Conservation (phyloP, 257 asterid species). For the Ehretia macrophylla region DNA sequence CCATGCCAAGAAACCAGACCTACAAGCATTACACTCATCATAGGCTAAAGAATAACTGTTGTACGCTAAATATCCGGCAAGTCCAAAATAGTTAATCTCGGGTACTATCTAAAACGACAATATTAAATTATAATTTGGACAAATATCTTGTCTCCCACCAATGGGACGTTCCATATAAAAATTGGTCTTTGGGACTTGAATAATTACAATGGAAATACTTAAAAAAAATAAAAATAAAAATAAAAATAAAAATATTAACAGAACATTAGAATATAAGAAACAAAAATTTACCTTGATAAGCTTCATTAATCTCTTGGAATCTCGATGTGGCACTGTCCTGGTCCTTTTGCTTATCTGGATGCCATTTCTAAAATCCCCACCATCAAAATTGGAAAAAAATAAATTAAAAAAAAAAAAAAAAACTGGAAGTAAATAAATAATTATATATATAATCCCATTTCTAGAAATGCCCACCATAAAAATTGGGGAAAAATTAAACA, state of each 20-base stretch:
- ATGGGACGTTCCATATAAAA: too few species aligned
- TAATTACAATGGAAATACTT: too few species aligned
- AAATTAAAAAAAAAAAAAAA: neutral
- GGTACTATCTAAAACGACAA: too few species aligned
- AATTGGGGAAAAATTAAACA: neutral
- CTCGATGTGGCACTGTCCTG: slow-evolving; percentile 59
- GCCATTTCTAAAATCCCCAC: slow-evolving; percentile 67
- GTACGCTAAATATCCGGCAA: too few species aligned
- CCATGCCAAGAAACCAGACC: too few species aligned
- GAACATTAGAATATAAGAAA: neutral
- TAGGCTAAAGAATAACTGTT: too few species aligned
- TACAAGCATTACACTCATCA: too few species aligned
- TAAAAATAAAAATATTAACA: neutral
- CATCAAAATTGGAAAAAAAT: neutral
- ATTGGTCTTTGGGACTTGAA: too few species aligned
- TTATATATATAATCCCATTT: neutral
- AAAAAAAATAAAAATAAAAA: neutral
- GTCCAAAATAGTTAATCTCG: too few species aligned
- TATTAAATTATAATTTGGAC: too few species aligned
- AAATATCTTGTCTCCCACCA: too few species aligned
- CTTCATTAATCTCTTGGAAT: slow-evolving; percentile 92
- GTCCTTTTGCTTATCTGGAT: slow-evolving; percentile 85
- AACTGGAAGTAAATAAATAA: neutral
- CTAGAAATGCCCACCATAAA: neutral
- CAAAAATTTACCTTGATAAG: slow-evolving; percentile 60